phyloP scores from a whole-genome alignment of 2,329 filamentous ascomycete genomes.

The Fusarium beomiforme region DNA sequence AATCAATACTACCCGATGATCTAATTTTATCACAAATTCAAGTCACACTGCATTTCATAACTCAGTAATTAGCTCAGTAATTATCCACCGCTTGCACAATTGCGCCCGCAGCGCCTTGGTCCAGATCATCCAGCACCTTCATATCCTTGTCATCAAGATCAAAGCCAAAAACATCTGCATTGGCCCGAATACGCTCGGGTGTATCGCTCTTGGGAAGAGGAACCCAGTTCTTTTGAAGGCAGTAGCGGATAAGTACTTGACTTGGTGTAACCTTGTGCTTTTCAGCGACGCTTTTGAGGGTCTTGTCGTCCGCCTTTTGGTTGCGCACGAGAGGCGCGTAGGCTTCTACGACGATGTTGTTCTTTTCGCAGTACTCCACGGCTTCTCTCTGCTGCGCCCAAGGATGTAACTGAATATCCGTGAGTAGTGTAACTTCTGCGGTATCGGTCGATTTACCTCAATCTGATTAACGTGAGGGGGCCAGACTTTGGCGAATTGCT shows the following conservation, averaged over 20 bases:
- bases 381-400: conserved; percentile 65
- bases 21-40: neutral
- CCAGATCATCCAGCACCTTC: conserved; percentile 44
- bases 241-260: conserved; percentile 74
- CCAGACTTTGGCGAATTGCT: conserved; percentile 68
- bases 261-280: conserved; percentile 67
- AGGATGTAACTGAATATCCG: conserved; percentile 72
- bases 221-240: conserved; percentile 73
- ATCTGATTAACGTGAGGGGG: conserved; percentile 77
- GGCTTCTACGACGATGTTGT: conserved; percentile 68
- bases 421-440: conserved; percentile 52
- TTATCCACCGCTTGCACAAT: conserved; percentile 37
- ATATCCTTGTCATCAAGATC: conserved; percentile 66
- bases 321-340: conserved; percentile 50
- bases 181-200: conserved; percentile 65
- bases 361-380: conserved; percentile 71
- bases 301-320: conserved; percentile 59
- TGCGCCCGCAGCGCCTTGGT: conserved; percentile 37
- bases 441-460: conserved; percentile 58
- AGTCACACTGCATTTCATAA: neutral
- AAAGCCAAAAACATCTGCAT: conserved; percentile 69
- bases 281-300: conserved; percentile 63
- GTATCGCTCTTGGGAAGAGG: conserved; percentile 73
- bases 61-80: conserved; percentile 17
- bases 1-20: neutral